Percentiles rank a stretch among this genome's conserved stretches.
phyloP scores from a whole-genome alignment of 805 yeast species.

The Candida arabinofermentans region DNA sequence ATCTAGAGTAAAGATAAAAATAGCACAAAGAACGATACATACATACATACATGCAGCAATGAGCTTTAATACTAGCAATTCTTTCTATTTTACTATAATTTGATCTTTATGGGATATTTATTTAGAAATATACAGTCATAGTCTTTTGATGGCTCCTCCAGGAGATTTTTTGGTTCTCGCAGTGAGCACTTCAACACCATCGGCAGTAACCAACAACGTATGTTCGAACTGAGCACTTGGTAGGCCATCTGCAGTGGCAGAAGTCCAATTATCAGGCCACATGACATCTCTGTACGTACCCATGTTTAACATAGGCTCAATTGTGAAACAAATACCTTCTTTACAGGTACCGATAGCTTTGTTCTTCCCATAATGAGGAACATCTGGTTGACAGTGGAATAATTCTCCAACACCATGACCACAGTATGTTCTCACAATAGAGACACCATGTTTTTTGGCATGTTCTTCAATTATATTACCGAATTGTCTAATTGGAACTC shows the following conservation, averaged over 20 bases:
- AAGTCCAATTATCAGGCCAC: conserved; percentile 99
- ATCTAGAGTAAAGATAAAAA: too few species aligned
- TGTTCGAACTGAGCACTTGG: conserved; percentile 94
- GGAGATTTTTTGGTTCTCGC: conserved; percentile 80
- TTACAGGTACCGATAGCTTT: conserved; percentile 91
- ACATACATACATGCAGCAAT: too few species aligned
- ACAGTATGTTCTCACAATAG: conserved; percentile 85
- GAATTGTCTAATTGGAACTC: conserved; percentile 76
- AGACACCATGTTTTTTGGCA: conserved; percentile 71
- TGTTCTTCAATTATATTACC: conserved; percentile 88
- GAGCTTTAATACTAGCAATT: too few species aligned
- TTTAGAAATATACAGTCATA: too few species aligned
- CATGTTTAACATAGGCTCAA: conserved; percentile 93
- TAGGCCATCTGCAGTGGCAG: conserved; percentile 85
- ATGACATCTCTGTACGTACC: conserved; percentile 76
- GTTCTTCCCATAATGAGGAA: conserved; percentile 92
- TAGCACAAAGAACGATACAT: too few species aligned
- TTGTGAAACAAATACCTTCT: conserved; percentile 95
- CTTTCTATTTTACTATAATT: too few species aligned
- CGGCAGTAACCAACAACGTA: conserved; percentile 86
- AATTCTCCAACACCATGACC: conserved; percentile 89
- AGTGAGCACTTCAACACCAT: conserved; percentile 86
- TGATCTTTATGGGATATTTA: too few species aligned
- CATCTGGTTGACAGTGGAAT: conserved; percentile 89
- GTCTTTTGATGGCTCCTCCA: conserved; percentile 75